These are phyloP conservation scores for Penicillium canescens DNA, from an alignment of 495 filamentous ascomycete genomes.

Conservation along the genomic window DNA sequence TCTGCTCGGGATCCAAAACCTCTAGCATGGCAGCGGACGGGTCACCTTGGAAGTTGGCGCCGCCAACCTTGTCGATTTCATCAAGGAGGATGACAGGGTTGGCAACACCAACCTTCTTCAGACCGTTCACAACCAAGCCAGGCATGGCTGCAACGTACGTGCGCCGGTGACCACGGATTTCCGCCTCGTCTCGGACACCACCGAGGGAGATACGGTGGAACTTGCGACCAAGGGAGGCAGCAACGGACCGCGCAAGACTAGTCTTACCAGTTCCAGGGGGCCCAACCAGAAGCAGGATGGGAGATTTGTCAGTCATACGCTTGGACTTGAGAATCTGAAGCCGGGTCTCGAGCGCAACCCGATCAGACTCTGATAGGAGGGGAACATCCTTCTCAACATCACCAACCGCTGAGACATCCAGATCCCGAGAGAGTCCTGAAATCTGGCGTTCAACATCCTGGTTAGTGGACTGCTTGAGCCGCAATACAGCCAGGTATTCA, in stretches of 20 bases:
- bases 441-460: constrained; percentile 76
- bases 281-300: constrained; percentile 90
- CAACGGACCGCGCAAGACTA: constrained; percentile 89
- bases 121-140: constrained; percentile 86
- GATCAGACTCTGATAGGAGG: constrained; percentile 40
- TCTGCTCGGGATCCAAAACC: constrained; percentile 97
- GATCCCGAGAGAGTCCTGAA: constrained; percentile 61
- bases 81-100: constrained; percentile 97
- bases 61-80: constrained; percentile 97
- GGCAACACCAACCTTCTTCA: constrained; percentile 94
- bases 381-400: constrained; percentile 41
- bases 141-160: constrained; percentile 99
- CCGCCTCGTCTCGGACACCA: constrained; percentile 93
- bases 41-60: constrained; percentile 90
- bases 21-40: constrained; percentile 99
- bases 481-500: constrained; percentile 93
- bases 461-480: constrained; percentile 89
- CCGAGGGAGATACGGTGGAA: constrained; percentile 98
- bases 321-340: constrained; percentile 69
- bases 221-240: constrained; percentile 86
- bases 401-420: constrained; percentile 43
- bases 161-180: constrained; percentile 92
- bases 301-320: constrained; percentile 88
- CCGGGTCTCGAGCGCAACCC: constrained; percentile 54
- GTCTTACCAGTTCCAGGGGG: constrained; percentile 98